These are phyloP conservation scores for Yarrowia sp. DNA, from an alignment of 805 yeast species.

Conservation along the genomic window DNA sequence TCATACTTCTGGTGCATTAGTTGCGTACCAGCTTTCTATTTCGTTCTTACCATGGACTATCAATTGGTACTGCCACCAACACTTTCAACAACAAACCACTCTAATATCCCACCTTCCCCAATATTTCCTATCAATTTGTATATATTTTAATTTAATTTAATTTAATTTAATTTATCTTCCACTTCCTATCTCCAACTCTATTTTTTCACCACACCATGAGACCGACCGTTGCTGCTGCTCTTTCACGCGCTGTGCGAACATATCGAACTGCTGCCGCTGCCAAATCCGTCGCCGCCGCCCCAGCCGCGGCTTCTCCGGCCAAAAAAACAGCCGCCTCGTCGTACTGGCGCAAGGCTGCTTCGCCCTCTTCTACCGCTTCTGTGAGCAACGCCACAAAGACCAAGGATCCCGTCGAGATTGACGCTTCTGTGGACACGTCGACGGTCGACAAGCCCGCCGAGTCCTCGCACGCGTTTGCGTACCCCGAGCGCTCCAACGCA, in stretches of 20 bases:
- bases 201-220: constrained; percentile 1
- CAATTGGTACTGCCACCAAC: no score
- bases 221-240: neutral
- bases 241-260: neutral
- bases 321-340: neutral
- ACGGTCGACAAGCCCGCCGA: neutral
- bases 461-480: neutral
- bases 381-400: constrained; percentile 3
- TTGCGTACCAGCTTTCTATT: no score
- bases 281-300: neutral
- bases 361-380: constrained; percentile 6
- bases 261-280: constrained; percentile 7
- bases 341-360: constrained; percentile 13
- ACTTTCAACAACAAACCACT: no score
- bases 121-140: no score
- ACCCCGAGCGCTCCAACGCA: neutral
- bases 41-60: no score
- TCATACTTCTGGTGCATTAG: no score
- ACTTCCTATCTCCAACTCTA: no score
- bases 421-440: neutral
- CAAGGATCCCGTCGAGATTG: neutral
- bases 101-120: no score
- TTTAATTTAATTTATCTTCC: no score
- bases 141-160: no score
- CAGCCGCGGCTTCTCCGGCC: neutral